Conservation (phyloP, 2,329 filamentous ascomycete genomes). For the Aspergillus aculeatus region DNA sequence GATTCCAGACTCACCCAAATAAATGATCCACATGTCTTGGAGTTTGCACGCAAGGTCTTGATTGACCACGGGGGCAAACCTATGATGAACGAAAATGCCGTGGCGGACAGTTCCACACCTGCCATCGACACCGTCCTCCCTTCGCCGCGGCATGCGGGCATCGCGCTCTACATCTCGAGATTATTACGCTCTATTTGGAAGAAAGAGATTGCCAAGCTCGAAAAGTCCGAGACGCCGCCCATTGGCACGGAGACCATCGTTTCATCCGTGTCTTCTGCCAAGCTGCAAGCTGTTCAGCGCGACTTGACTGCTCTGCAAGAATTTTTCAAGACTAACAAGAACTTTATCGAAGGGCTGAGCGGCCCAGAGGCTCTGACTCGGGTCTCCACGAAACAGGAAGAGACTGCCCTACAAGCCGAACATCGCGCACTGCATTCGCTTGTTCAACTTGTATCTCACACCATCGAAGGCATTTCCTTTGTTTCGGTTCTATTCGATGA, state of each 20-base stretch:
- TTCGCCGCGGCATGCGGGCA: constrained; percentile 84
- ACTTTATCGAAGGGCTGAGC: constrained; percentile 89
- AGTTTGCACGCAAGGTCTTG: constrained; percentile 81
- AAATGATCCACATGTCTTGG: constrained; percentile 80
- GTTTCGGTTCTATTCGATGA: constrained; percentile 94
- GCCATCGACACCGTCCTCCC: constrained; percentile 80
- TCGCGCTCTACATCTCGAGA: constrained; percentile 82
- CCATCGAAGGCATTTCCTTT: constrained; percentile 95
- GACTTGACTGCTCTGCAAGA: constrained; percentile 74
- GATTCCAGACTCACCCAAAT: constrained; percentile 69
- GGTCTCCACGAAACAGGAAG: constrained; percentile 79
- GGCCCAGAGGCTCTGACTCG: constrained; percentile 81
- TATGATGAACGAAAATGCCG: constrained; percentile 74
- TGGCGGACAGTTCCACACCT: constrained; percentile 58
- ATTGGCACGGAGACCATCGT: constrained; percentile 63
- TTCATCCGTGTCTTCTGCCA: constrained; percentile 65
- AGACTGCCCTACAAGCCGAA: constrained; percentile 88
- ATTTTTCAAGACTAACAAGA: constrained; percentile 84
- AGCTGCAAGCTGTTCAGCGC: constrained; percentile 74
- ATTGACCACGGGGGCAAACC: constrained; percentile 91
- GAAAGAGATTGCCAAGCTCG: constrained; percentile 65
- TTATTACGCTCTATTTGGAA: constrained; percentile 90
- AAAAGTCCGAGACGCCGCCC: constrained; percentile 50
- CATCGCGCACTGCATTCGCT: constrained; percentile 88
- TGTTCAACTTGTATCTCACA: constrained; percentile 79